Evolutionary conservation across 306 rosid species (phyloP), one percentile per base, ranked within the genome.

Genomic region (Begonia fuchsioides): DNA sequence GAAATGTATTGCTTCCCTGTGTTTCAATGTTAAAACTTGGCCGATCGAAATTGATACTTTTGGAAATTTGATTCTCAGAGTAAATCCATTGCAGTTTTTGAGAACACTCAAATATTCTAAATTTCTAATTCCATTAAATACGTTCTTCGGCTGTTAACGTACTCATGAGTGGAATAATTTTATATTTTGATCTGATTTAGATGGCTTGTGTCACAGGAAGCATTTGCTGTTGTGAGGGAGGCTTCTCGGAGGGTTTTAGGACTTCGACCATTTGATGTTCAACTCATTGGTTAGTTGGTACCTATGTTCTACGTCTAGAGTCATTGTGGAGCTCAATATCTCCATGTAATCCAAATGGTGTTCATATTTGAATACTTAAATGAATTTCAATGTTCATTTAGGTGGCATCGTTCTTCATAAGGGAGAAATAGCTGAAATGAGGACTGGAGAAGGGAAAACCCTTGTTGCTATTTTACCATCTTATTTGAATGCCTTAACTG

Each of bases 401-500:
- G 96, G 98, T 58, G 95, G 98, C 46, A 75, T 85, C 68, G 98
- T 90, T 71, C 98, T 90, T 73, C 94, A 90, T 49, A 81, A 90
- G 77, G 98, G 95, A 56, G 87, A 84, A 63, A 90, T 90, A 62
- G 95, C 98, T 49, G 98, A 90, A 70, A 90, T 90, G 98, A 81
- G 86, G 66, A 90, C 98, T 3, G 98, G 98, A 66, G 98, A 90
- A 69, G 95, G 95, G 64, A 90, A 90, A 78, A 90, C 98, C 49
- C 65, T 90, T 60, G 98, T 90, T 65, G 95, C 95, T 11, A 70
- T 90, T 64, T 81, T 90, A 71, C 98, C 98, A 11, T 90, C 98
- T 57, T 90, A 76, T 77, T 70, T 90, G 72, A 90, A 90, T 77
- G 95, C 98, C 11, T 69, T 90, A 16, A 65, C 70, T 44, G 98